These are phyloP conservation scores for Knufia fluminis DNA, from an alignment of 2,329 filamentous ascomycete genomes.

Conservation along the genomic window DNA sequence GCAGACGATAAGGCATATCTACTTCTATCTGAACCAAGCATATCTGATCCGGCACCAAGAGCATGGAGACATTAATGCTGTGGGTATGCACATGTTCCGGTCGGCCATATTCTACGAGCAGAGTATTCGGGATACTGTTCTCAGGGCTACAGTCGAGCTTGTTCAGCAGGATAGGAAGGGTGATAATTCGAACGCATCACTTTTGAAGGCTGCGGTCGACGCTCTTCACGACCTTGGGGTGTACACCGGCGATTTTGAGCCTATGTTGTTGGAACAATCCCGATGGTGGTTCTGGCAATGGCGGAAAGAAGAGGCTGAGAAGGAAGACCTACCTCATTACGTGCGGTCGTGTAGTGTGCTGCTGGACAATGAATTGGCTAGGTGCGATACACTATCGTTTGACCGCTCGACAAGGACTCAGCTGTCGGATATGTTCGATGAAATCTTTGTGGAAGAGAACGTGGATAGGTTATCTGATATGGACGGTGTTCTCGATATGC, in stretches of 20 bases:
- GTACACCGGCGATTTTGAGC: slow-evolving; percentile 73
- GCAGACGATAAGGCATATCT: slow-evolving; percentile 73
- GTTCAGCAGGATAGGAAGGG: slow-evolving; percentile 61
- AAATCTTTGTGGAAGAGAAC: slow-evolving; percentile 60
- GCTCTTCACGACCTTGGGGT: slow-evolving; percentile 80
- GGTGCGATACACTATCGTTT: slow-evolving; percentile 73
- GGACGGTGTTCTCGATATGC: slow-evolving; percentile 60
- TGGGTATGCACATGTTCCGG: slow-evolving; percentile 69
- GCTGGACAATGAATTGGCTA: slow-evolving; percentile 60
- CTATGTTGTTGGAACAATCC: slow-evolving; percentile 59
- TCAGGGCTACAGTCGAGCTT: slow-evolving; percentile 67
- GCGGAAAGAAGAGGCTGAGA: slow-evolving; percentile 55
- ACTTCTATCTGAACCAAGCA: slow-evolving; percentile 87
- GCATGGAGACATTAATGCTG: slow-evolving; percentile 65
- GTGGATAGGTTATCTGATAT: slow-evolving; percentile 56
- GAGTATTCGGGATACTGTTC: slow-evolving; percentile 43
- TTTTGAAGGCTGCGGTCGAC: slow-evolving; percentile 67
- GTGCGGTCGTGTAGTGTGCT: slow-evolving; percentile 60
- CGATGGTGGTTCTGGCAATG: slow-evolving; percentile 60
- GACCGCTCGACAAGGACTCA: slow-evolving; percentile 73
- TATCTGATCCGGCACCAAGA: slow-evolving; percentile 70
- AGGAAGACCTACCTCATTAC: slow-evolving; percentile 61
- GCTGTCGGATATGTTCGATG: slow-evolving; percentile 64
- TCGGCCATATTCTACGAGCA: slow-evolving; percentile 47
- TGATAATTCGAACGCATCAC: slow-evolving; percentile 39